Base-by-base conservation (phyloP, 495 filamentous ascomycete species). In the Tuber umbilicatum region DNA sequence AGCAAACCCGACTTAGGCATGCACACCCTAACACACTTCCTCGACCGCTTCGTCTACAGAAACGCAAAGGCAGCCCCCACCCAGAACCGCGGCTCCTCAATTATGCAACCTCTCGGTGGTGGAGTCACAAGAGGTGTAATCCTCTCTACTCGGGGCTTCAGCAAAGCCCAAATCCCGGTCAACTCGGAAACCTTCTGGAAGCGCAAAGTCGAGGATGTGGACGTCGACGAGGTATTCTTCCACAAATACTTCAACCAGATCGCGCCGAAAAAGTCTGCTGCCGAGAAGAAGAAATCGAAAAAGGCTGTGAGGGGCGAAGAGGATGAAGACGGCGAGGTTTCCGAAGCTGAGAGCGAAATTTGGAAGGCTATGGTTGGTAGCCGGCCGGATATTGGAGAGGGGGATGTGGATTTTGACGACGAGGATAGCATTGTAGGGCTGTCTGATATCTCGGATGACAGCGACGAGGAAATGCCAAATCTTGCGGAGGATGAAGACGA, bases 1-100 rank as follows among this genome's bases (percentile, higher is more conserved):
- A 88, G 90, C 75, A 97, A 98, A 84, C 94, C 95, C 0, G 94
- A 99, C 77, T 85, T 97, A 69, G 89, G 90, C 0, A 87, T 91
- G 60, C 93, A 97, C 81, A 97, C 92, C 0, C 88, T 99, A 74
- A 93, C 92, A 73, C 91, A 95, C 83, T 99, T 99, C 88, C 88
- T 99, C 42, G 95, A 99, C 84, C 93, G 94, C 76, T 98, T 99
- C 83, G 93, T 95, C 35, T 99, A 97, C 86, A 90, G 93, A 64
- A 94, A 94, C 76, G 89, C 94, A 69, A 96, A 94, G 86, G 86
- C 91, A 10, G 84, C 86, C 5, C 83, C 89, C 16, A 83, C 84
- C 27, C 85, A 85, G 73, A 83, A 86, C 2, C 90, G 90, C 71
- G 96, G 95, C 38, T 84, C 87, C 43, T 97, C 93, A 5, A 95